Base-by-base conservation (phyloP, 495 filamentous ascomycete genomes). In the Daldinia loculata region DNA sequence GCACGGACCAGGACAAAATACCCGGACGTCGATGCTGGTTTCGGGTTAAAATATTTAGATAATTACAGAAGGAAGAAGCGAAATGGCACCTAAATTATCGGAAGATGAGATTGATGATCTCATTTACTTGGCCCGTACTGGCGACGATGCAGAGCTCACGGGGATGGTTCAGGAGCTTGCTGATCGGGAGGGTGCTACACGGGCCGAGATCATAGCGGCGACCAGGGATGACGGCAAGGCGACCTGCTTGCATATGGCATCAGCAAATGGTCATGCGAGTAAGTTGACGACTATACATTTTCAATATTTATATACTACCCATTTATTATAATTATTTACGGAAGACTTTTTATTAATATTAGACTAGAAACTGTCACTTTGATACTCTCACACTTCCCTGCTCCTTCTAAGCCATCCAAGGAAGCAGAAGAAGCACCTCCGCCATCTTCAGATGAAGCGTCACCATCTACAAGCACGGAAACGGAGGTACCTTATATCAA, bases 241-340 rank as follows among this genome's bases (percentile, higher is more conserved):
- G 26, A 96, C 93, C 34, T 84, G 91, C 17, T 80, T 97, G 74
- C 95, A 98, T 81, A 97, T 93, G 86, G 92, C 93, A 1, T 88
- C 91, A 38, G 95, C 92, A 9, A 98, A 98, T 81, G 94, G 94
- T 32, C 91, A 95, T 74, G 62, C 83, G 51, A 91, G 93, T 95
- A 86, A 69, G 80, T 75, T 15, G 19, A 6, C 34, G 22, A 11
- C 5, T 15, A 39, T 14, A 19, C 38, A 38, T 36, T 30, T 3
- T 36, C 14, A 24, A 61, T 41, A 39, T 17, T 2, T 29, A 19
- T 22, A 22, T 8, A 8, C 19, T n/a, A 43, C 6, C 39, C 3
- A 24, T 11, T 24, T 9, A 48, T 19, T 19, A 17, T 2, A 3
- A 19, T 17, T 2, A 45, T 22, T 8, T 45, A 8, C 3, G 6